Evolutionary conservation across 148 eudicot species (phyloP).

Genomic region (Vaccinium macrocarpon): DNA sequence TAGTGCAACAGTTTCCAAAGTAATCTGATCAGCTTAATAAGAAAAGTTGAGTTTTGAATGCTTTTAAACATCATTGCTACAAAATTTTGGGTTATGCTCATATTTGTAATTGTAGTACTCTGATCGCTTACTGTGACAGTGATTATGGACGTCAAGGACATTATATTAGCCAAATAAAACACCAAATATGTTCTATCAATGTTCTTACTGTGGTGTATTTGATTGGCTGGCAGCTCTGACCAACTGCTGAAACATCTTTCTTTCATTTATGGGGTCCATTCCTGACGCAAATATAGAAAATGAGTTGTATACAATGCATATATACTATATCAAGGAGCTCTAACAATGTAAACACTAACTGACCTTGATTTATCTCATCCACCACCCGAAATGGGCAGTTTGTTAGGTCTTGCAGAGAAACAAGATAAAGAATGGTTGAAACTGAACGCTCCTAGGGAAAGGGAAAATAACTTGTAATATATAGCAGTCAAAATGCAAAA

Average conservation of each 20-base stretch:
- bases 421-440: constrained; percentile 94
- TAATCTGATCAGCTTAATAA: neutral
- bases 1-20: neutral
- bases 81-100: too few relatives aligned
- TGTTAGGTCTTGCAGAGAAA: constrained; percentile 95
- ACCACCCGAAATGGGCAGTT: constrained; percentile 98
- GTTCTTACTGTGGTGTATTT: constrained; percentile 93
- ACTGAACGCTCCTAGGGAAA: constrained; percentile 92
- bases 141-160: neutral
- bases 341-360: constrained; percentile 4
- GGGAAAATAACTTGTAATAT: constrained; percentile 18
- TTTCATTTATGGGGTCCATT: constrained; percentile 95
- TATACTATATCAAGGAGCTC: neutral
- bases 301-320: neutral
- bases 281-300: constrained; percentile 36
- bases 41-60: too few relatives aligned
- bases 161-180: neutral
- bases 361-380: constrained; percentile 99
- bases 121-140: neutral
- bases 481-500: constrained; percentile 19
- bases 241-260: constrained; percentile 98
- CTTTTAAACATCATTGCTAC: too few relatives aligned
- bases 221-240: constrained; percentile 95
- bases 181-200: neutral
- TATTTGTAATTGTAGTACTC: neutral